Evolutionary conservation across 805 yeast genomes (phyloP).

Genomic region (Zygosaccharomyces bailii): DNA sequence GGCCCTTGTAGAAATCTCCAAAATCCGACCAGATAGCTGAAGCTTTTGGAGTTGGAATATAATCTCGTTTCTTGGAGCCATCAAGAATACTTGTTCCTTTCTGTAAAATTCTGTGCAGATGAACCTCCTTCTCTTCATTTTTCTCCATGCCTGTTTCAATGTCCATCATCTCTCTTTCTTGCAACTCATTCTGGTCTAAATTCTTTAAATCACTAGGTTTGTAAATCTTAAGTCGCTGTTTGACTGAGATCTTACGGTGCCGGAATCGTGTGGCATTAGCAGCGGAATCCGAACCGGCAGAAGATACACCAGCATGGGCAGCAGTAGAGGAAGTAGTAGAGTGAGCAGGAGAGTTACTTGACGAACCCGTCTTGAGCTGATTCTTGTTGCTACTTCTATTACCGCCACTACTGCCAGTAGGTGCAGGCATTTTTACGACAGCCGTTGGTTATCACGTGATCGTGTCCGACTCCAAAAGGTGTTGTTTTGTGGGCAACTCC

Average conservation of each 20-base stretch:
- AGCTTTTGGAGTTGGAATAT: slow-evolving; percentile 97
- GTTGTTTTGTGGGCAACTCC: slow-evolving; percentile 1
- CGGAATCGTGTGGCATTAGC: slow-evolving; percentile 71
- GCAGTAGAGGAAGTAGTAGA: slow-evolving; percentile 2
- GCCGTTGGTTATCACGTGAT: not conserved
- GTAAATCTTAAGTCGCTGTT: slow-evolving; percentile 75
- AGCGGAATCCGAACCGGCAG: slow-evolving; percentile 20
- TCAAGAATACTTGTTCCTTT: slow-evolving; percentile 39
- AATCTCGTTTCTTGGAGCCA: slow-evolving; percentile 47
- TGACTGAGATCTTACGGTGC: slow-evolving; percentile 91
- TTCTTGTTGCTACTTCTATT: slow-evolving; percentile 9
- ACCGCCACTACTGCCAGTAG: slow-evolving; percentile 11
- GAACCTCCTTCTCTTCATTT: slow-evolving; percentile 95
- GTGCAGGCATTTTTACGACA: slow-evolving; percentile 14
- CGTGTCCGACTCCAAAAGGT: slow-evolving; percentile 4
- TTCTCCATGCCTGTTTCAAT: slow-evolving; percentile 98
- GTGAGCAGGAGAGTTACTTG: slow-evolving; percentile 4
- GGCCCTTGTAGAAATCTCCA: slow-evolving; percentile 60
- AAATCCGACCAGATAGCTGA: slow-evolving; percentile 79
- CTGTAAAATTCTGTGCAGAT: slow-evolving; percentile 84
- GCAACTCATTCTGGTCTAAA: slow-evolving; percentile 50
- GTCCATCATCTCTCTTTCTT: slow-evolving; percentile 81
- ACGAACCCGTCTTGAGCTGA: slow-evolving; percentile 7
- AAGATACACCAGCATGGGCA: slow-evolving; percentile 6
- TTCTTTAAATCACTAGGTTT: slow-evolving; percentile 79